Base-by-base conservation (phyloP, 768 basidiomycete species). In the Tulasnella calospora region DNA sequence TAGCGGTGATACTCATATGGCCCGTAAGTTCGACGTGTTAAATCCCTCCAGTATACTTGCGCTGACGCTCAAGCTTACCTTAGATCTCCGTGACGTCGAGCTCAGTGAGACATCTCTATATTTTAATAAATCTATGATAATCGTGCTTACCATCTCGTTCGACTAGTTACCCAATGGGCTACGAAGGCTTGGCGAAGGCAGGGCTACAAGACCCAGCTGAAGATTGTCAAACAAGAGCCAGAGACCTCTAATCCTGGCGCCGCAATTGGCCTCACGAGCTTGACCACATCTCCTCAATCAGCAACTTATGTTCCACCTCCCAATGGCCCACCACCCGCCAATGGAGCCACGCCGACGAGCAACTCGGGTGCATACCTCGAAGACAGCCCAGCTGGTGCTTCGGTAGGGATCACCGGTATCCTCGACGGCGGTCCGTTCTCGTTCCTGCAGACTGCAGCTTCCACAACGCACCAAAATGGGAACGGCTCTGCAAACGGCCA, bases 21-120 rank as follows among this genome's bases (percentile, higher is more conserved):
- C 77, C 33, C 79, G 79, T 80, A 76, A 27, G 80, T 80, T 13
- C 33, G 30, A 40, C 15, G 21, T 23, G 21, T 44, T n/a, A 15
- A n/a, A 33, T 27, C 33, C 57, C 23, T 19, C 21, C 27, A 8
- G 23, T 21, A 23, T 47, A 30, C 13, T 57, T 19, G 36, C 44
- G 41, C 51, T 47, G 23, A 38, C 74, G 27, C 35, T 61, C 13
- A 47, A 19, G 27, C 23, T 79, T 23, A 44, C n/a, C n/a, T 17
- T 46, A 80, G 80, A 80, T 35, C 76, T 78, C 36, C 79, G 80
- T n/a, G 80, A 80, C 47, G 80, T 80, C 73, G 80, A 81, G 38
- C 79, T 81, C 47, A 80, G 75, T 76, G 55, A 76, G 75, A 51
- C 7, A 51, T 67, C 10, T 36, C 6, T 12, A 27, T 13, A 17